Conservation (phyloP, 352 stramenopile genomes). For the Stramenopiles sp. region DNA sequence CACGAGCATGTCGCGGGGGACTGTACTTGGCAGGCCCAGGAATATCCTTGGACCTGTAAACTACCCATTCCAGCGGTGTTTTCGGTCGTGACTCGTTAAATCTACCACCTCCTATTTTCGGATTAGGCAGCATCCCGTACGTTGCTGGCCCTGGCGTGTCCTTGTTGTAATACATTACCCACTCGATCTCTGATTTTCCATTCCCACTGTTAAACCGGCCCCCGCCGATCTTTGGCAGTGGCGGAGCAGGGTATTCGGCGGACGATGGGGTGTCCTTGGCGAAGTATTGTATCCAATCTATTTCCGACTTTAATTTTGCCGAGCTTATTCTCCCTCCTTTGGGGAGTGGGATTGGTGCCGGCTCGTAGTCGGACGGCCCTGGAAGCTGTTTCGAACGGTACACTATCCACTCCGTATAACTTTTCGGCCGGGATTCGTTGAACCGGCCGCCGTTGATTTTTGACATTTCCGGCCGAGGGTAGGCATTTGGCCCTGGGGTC, state of each 20-base stretch:
- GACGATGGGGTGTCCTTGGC: not conserved
- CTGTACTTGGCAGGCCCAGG: not conserved
- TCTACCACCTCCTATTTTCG: not conserved
- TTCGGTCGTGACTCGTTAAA: conserved; percentile 3
- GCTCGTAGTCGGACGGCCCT: not conserved
- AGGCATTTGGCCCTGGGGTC: not conserved
- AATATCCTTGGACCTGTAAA: not conserved
- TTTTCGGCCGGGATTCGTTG: not conserved
- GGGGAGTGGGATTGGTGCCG: not conserved
- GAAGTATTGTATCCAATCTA: not conserved
- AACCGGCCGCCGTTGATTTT: conserved; percentile 7
- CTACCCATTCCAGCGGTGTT: not conserved
- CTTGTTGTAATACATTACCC: not conserved
- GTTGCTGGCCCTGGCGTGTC: not conserved
- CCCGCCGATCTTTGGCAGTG: not conserved
- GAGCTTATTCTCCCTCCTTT: not conserved
- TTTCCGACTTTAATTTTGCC: not conserved
- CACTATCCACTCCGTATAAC: conserved; percentile 1
- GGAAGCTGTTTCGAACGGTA: not conserved
- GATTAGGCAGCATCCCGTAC: not conserved
- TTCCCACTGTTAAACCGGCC: not conserved
- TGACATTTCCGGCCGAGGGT: too few species aligned
- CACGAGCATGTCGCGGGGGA: too few species aligned
- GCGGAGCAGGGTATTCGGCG: not conserved
- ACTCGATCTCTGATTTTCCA: not conserved